Percentiles rank a stretch among this genome's conserved stretches.
These are phyloP conservation scores for Kwoniella sp. DNA, from an alignment of 768 basidiomycete genomes.

Conservation along the genomic window DNA sequence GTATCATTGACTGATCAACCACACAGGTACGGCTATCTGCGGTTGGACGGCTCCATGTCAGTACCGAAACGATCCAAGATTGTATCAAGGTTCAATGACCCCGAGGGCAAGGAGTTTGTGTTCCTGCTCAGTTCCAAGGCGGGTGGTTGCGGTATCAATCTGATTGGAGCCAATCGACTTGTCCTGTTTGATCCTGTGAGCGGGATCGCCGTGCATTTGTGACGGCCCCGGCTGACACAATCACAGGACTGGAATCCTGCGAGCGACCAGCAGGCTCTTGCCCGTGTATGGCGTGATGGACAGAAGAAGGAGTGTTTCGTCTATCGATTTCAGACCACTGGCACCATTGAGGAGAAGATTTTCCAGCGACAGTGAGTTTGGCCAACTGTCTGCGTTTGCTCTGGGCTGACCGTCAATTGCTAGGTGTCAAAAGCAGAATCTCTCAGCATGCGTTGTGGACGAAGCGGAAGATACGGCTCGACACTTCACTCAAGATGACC, in stretches of 20 bases:
- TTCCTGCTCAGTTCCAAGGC: slow-evolving; percentile 51
- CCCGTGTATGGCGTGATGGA: slow-evolving; percentile 98
- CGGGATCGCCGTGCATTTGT: slow-evolving; percentile 12
- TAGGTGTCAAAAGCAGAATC: slow-evolving; percentile 74
- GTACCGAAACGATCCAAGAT: slow-evolving; percentile 89
- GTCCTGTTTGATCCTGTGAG: slow-evolving; percentile 57
- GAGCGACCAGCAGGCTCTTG: slow-evolving; percentile 94
- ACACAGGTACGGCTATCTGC: slow-evolving; percentile 76
- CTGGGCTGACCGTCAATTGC: background rate
- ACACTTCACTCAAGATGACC: slow-evolving; percentile 83
- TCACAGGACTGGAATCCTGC: slow-evolving; percentile 90
- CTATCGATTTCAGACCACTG: slow-evolving; percentile 94
- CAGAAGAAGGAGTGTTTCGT: slow-evolving; percentile 99
- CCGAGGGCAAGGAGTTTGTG: slow-evolving; percentile 50
- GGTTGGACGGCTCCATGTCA: slow-evolving; percentile 91
- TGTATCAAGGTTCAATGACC: slow-evolving; percentile 51
- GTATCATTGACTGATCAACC: background rate
- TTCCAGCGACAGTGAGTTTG: slow-evolving; percentile 81
- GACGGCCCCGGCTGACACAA: slow-evolving; percentile 16
- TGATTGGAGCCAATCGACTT: slow-evolving; percentile 51
- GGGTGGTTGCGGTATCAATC: slow-evolving; percentile 52
- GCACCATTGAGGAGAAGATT: slow-evolving; percentile 98
- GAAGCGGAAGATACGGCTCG: slow-evolving; percentile 93
- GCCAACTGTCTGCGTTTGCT: background rate
- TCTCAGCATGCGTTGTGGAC: slow-evolving; percentile 97